These are phyloP conservation scores for Botrytis elliptica DNA, from an alignment of 2,329 filamentous ascomycete species.

Conservation along the genomic window DNA sequence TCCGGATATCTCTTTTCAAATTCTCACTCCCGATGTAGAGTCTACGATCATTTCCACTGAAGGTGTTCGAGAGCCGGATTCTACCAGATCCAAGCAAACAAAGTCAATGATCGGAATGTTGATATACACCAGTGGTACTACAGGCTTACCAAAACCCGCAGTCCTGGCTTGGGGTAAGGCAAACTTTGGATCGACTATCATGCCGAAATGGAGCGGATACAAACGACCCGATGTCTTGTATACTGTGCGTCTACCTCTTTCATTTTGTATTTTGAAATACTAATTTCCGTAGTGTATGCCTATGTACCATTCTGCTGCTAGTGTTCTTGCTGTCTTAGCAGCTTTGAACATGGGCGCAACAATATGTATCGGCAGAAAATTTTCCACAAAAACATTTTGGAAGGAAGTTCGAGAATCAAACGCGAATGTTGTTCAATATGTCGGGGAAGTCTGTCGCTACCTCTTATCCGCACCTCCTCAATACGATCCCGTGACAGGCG, in stretches of 20 bases:
- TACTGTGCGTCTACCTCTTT: conserved; percentile 52
- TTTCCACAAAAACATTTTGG: conserved; percentile 78
- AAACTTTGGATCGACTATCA: conserved; percentile 52
- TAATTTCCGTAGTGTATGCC: conserved; percentile 67
- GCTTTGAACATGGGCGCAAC: conserved; percentile 62
- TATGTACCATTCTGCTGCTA: conserved; percentile 80
- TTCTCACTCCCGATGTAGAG: conserved; percentile 60
- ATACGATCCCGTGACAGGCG: conserved; percentile 60
- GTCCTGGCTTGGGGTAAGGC: conserved; percentile 72
- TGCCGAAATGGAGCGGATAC: conserved; percentile 56
- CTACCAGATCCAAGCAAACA: conserved; percentile 49
- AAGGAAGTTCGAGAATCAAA: conserved; percentile 66
- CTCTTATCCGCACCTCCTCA: conserved; percentile 66
- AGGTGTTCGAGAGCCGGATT: conserved; percentile 58
- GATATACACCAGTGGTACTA: conserved; percentile 85
- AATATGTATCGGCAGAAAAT: conserved; percentile 71
- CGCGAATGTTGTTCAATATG: conserved; percentile 80
- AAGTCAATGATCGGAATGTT: conserved; percentile 63
- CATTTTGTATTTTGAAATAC: conserved; percentile 25
- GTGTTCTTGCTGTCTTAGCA: conserved; percentile 65
- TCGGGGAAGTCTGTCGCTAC: conserved; percentile 84
- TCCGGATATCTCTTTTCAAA: conserved; percentile 54
- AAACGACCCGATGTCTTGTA: conserved; percentile 67
- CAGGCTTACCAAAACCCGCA: conserved; percentile 77
- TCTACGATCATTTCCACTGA: conserved; percentile 52